phyloP scores from a whole-genome alignment of 1,284 basidiomycete species.

The Agaricales sp. region DNA sequence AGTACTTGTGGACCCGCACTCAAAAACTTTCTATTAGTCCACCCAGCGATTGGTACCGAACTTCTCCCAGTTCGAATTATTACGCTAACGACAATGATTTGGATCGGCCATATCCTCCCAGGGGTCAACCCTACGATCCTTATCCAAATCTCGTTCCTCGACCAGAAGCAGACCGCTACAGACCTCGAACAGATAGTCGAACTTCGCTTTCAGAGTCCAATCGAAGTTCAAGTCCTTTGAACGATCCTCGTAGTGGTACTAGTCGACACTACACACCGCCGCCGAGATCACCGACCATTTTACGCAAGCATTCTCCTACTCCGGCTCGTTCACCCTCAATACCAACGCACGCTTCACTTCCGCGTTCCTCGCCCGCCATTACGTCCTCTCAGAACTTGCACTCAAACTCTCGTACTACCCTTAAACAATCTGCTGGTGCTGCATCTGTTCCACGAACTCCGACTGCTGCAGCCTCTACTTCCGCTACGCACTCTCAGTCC shows the following conservation, averaged over 20 bases:
- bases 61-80: not conserved
- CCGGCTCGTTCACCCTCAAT: slow-evolving; percentile 2
- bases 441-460: slow-evolving; percentile 11
- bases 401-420: slow-evolving; percentile 12
- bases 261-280: not conserved
- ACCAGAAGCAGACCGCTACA: not conserved
- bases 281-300: not conserved
- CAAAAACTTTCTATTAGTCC: not conserved
- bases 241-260: not conserved
- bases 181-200: not conserved
- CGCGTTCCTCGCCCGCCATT: not conserved
- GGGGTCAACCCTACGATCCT: not conserved
- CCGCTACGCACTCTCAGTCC: not conserved
- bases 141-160: not conserved
- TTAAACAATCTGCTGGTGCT: slow-evolving; percentile 7
- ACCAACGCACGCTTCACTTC: not conserved
- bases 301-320: not conserved
- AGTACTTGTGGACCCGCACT: slow-evolving; percentile 2
- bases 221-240: not conserved
- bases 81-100: not conserved
- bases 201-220: not conserved
- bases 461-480: slow-evolving; percentile 8
- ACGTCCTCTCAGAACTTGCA: not conserved
- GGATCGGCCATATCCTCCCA: not conserved
- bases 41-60: not conserved